Conservation (phyloP, 306 rosid genomes). For the Fragaria ananassa region DNA sequence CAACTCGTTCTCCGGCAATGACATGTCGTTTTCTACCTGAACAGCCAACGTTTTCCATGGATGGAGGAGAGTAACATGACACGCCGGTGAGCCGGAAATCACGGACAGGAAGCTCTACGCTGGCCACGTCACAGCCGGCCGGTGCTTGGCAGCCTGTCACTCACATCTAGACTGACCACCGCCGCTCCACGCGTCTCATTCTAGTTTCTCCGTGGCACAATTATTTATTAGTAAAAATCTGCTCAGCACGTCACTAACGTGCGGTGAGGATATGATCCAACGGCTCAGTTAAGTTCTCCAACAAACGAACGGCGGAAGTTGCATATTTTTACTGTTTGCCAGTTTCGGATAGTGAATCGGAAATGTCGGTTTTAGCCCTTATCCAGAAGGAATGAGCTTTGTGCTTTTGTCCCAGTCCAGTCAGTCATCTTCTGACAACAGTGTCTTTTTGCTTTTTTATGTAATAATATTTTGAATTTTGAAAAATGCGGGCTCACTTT, state of each 20-base stretch:
- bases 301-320: slow-evolving; percentile 7
- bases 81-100: slow-evolving; percentile 22
- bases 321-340: not conserved
- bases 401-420: not conserved
- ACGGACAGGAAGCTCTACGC: slow-evolving; percentile 23
- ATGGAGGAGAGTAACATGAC: not conserved
- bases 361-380: slow-evolving; percentile 33
- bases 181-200: slow-evolving; percentile 12
- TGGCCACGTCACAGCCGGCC: slow-evolving; percentile 27
- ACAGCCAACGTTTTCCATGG: not conserved
- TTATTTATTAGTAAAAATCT: not conserved
- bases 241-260: slow-evolving; percentile 18
- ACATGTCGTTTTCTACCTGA: not conserved
- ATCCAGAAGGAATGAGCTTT: slow-evolving; percentile 15
- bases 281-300: not conserved
- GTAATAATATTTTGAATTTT: slow-evolving; percentile 10
- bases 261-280: slow-evolving; percentile 12
- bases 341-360: not conserved
- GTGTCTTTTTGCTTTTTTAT: not conserved
- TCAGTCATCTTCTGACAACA: not conserved
- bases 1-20: not conserved
- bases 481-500: slow-evolving; percentile 25
- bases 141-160: slow-evolving; percentile 22
- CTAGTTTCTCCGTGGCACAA: not conserved
- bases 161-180: slow-evolving; percentile 10